Percentiles rank a stretch among this genome's conserved stretches.
phyloP scores from a whole-genome alignment of 805 yeast genomes.

The Candida tammaniensis region DNA sequence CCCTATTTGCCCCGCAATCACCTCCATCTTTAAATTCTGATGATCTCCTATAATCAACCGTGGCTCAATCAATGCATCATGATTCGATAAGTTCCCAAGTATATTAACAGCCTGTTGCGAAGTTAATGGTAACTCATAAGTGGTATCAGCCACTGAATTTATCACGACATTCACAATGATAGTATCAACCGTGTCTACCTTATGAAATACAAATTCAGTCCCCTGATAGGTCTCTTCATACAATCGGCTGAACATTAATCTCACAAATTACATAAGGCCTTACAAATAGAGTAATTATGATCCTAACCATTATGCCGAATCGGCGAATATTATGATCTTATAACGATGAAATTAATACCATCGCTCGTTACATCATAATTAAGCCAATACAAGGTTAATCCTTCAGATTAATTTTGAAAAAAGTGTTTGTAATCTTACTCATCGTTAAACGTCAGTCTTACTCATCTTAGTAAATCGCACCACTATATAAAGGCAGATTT shows the following conservation, averaged over 20 bases:
- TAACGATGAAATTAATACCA: no score
- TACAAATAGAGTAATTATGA: no score
- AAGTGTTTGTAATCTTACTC: no score
- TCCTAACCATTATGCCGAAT: no score
- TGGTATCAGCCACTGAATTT: conserved; percentile 49
- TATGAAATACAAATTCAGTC: conserved; percentile 20
- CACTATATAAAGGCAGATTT: no score
- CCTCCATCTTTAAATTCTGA: conserved; percentile 44
- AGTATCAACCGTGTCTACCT: conserved; percentile 37
- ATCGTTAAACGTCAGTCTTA: conserved; percentile 3
- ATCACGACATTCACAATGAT: conserved; percentile 36
- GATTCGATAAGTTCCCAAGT: conserved; percentile 13
- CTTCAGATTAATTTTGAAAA: no score
- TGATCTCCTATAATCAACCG: conserved; percentile 46
- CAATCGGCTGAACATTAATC: no score
- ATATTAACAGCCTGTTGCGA: conserved; percentile 20
- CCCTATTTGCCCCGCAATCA: conserved; percentile 50
- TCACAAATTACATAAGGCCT: no score
- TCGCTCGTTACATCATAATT: no score
- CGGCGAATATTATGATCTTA: no score
- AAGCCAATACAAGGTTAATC: no score
- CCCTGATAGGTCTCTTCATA: no score
- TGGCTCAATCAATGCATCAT: conserved; percentile 36
- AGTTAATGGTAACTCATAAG: conserved; percentile 41
- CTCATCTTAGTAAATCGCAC: neutral